Conservation (phyloP, 257 asterid species). For the Voacanga thouarsii region DNA sequence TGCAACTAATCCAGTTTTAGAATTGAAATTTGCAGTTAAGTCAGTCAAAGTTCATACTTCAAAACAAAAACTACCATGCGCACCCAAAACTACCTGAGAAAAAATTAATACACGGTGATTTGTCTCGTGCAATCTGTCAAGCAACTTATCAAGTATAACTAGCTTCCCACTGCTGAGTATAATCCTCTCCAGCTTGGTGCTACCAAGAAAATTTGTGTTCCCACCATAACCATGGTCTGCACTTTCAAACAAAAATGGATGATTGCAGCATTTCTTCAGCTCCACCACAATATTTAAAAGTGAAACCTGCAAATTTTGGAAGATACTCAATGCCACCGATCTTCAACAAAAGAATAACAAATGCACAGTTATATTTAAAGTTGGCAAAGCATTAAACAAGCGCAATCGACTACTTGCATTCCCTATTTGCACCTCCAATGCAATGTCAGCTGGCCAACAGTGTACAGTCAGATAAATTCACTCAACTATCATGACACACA, state of each 20-base stretch:
- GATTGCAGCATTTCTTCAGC: slow-evolving; percentile 99
- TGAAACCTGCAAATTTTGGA: slow-evolving; percentile 67
- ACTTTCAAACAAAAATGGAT: slow-evolving; percentile 96
- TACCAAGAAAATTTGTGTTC: slow-evolving; percentile 71
- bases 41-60: background rate
- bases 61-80: background rate
- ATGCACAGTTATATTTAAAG: background rate
- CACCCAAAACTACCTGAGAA: slow-evolving; percentile 69
- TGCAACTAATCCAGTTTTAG: background rate
- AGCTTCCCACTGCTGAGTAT: slow-evolving; percentile 97
- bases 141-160: slow-evolving; percentile 89
- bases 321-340: background rate
- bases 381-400: background rate
- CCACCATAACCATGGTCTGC: slow-evolving; percentile 99
- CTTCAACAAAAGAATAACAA: slow-evolving; percentile 2
- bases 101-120: slow-evolving; percentile 94
- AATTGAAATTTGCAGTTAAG: background rate
- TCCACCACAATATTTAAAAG: slow-evolving; percentile 98
- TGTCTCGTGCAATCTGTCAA: slow-evolving; percentile 79
- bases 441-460: too few relatives aligned
- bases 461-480: too few relatives aligned
- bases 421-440: background rate
- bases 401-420: background rate
- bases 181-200: slow-evolving; percentile 81
- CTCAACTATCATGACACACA: too few relatives aligned